Conservation (phyloP, 768 basidiomycete genomes). For the Pisolithus microcarpus region DNA sequence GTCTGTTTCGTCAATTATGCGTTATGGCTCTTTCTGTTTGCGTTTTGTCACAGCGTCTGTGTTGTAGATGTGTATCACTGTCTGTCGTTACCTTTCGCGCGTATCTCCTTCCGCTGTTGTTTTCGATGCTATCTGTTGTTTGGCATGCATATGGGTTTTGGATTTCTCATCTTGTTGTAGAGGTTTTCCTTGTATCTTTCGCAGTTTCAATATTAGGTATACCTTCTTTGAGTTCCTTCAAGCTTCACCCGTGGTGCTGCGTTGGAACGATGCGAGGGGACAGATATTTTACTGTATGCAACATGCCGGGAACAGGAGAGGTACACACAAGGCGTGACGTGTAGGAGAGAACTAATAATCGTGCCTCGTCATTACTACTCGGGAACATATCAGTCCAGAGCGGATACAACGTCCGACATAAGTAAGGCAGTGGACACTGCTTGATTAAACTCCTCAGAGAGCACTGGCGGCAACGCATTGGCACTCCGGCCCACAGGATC, state of each 20-base stretch:
- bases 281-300: too few species aligned
- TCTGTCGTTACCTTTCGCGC: conserved; percentile 8
- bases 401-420: not conserved
- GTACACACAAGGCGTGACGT: too few species aligned
- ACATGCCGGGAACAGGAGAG: too few species aligned
- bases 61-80: conserved; percentile 12
- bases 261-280: too few species aligned
- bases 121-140: conserved; percentile 3
- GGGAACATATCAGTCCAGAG: not conserved
- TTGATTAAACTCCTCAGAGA: not conserved
- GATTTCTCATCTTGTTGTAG: conserved; percentile 23
- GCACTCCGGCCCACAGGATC: not conserved
- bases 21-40: conserved; percentile 6
- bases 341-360: too few species aligned
- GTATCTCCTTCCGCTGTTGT: conserved; percentile 4
- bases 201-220: conserved; percentile 6
- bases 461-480: not conserved
- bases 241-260: too few species aligned
- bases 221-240: conserved; percentile 1
- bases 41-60: conserved; percentile 5
- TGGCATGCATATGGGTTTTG: not conserved
- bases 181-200: conserved; percentile 15
- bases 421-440: not conserved
- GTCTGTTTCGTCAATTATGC: not conserved
- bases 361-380: not conserved